Conservation (phyloP, 2,329 filamentous ascomycete species). For the Venturia oleaginea region DNA sequence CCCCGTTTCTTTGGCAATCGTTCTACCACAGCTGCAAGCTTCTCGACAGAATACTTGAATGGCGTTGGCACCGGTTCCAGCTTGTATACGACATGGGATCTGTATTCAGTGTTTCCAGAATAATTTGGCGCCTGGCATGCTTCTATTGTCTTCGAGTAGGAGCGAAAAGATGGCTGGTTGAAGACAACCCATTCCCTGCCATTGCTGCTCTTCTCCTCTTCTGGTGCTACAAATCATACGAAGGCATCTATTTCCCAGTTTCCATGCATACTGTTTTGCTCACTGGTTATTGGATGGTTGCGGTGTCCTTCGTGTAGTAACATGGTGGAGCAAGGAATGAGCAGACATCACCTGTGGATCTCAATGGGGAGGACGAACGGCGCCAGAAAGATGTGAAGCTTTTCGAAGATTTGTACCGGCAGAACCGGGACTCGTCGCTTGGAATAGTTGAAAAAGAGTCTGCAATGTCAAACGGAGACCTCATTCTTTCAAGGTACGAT, state of each 20-base stretch:
- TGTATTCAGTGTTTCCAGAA: too few relatives aligned
- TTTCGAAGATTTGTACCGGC: too few relatives aligned
- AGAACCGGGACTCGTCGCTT: too few relatives aligned
- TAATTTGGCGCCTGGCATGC: not conserved
- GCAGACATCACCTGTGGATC: not conserved
- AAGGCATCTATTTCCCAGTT: not conserved
- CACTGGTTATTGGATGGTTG: not conserved
- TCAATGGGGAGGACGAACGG: too few relatives aligned
- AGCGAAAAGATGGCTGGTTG: not conserved
- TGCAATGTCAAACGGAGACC: not conserved
- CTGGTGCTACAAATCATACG: not conserved
- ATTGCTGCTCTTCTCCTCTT: not conserved
- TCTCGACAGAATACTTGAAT: too few relatives aligned
- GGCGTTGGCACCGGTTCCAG: too few relatives aligned
- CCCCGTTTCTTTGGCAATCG: too few relatives aligned
- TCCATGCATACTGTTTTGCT: not conserved
- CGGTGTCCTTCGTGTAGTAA: not conserved
- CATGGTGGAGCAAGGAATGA: not conserved
- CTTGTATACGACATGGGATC: too few relatives aligned
- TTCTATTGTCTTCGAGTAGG: not conserved
- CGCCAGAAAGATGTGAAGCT: too few relatives aligned
- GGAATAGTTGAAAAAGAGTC: too few relatives aligned
- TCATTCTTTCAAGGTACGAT: not conserved
- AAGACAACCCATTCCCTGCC: not conserved
- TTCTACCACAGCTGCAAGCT: too few relatives aligned